These are phyloP conservation scores for Trichophyton benhamiae DNA, from an alignment of 2,329 filamentous ascomycete species.

Conservation along the genomic window DNA sequence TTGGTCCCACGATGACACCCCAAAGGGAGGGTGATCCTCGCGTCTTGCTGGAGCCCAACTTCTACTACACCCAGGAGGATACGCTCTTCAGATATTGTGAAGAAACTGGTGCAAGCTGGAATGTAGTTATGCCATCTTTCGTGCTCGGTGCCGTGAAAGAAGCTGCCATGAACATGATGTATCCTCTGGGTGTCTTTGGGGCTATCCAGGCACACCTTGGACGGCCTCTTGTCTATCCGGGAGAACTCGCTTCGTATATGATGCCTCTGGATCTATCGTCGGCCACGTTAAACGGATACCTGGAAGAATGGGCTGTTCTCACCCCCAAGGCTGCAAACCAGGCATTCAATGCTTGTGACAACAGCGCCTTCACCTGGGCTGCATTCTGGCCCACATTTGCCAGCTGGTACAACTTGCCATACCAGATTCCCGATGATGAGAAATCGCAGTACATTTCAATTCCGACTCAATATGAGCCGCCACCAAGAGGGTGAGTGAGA, in stretches of 20 bases:
- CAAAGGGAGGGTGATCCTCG: conserved; percentile 19
- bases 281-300: conserved; percentile 17
- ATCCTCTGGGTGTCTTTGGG: conserved; percentile 17
- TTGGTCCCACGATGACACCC: conserved; percentile 17
- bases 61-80: conserved; percentile 22
- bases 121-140: conserved; percentile 17
- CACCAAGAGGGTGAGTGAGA: conserved; percentile 16
- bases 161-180: conserved; percentile 18
- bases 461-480: conserved; percentile 8
- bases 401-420: conserved; percentile 18
- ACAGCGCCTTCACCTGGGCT: conserved; percentile 17
- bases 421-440: conserved; percentile 11
- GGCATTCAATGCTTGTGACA: conserved; percentile 21
- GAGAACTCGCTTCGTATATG: conserved; percentile 15
- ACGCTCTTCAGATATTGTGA: conserved; percentile 16
- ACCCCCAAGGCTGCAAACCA: conserved; percentile 16
- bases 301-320: conserved; percentile 22
- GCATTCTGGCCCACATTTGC: conserved; percentile 20
- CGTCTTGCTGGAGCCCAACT: conserved; percentile 18
- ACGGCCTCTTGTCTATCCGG: conserved; percentile 16
- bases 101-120: conserved; percentile 16
- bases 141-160: conserved; percentile 19
- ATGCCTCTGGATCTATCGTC: conserved; percentile 14
- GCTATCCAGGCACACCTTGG: conserved; percentile 16
- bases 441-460: conserved; percentile 10